A percentile compares a stretch with the other conserved stretches of the same genome.
phyloP scores from a whole-genome alignment of 2,329 filamentous ascomycete species.

The Stagonosporopsis chrysanthemi region DNA sequence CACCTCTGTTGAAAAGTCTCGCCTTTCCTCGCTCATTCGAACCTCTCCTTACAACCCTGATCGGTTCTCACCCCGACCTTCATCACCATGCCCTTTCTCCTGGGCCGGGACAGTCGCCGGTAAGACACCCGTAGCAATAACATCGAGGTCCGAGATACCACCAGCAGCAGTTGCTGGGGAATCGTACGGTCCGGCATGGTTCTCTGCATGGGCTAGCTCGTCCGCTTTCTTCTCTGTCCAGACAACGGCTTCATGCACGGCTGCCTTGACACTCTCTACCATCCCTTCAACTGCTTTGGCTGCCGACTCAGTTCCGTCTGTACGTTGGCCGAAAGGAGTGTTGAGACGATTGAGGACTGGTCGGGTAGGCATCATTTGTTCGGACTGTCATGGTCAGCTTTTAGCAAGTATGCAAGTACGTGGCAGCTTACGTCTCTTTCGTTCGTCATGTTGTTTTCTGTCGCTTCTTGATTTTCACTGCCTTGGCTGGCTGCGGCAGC shows the following conservation, averaged over 20 bases:
- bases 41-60: background rate
- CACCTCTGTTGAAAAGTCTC: background rate
- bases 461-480: background rate
- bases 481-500: slow-evolving; percentile 16
- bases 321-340: slow-evolving; percentile 15
- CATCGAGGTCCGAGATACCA: slow-evolving; percentile 41
- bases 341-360: slow-evolving; percentile 1
- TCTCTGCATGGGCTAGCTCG: slow-evolving; percentile 28
- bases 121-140: slow-evolving; percentile 40
- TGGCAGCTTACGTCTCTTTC: slow-evolving; percentile 8
- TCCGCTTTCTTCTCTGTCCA: slow-evolving; percentile 42
- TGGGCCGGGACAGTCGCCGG: slow-evolving; percentile 30
- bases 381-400: background rate
- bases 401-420: background rate
- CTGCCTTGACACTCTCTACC: slow-evolving; percentile 29
- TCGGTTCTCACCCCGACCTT: background rate
- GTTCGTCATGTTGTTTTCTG: background rate
- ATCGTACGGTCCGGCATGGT: slow-evolving; percentile 42
- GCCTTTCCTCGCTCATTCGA: background rate
- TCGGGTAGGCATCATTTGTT: background rate
- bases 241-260: slow-evolving; percentile 28
- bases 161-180: slow-evolving; percentile 42
- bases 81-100: slow-evolving; percentile 21
- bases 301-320: slow-evolving; percentile 23
- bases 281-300: slow-evolving; percentile 28